Percentiles rank a stretch among this genome's conserved stretches.
phyloP scores from a whole-genome alignment of 1,284 basidiomycete genomes.

The Mycena citricolor region DNA sequence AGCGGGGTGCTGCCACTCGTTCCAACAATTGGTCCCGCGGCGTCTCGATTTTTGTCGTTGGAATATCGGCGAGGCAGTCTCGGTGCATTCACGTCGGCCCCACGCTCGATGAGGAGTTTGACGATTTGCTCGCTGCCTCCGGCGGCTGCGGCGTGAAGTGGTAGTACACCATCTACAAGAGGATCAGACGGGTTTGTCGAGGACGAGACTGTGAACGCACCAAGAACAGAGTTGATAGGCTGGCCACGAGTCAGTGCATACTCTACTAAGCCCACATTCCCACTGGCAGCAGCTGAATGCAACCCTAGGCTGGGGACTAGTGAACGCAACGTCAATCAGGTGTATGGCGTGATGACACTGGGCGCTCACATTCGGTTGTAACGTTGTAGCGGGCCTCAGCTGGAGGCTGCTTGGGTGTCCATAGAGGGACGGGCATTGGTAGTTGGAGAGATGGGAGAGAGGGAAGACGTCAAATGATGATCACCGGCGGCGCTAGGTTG shows the following conservation, averaged over 20 bases:
- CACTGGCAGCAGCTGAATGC: conserved; percentile 85
- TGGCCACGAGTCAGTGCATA: conserved; percentile 91
- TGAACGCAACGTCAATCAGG: conserved; percentile 19
- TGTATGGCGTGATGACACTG: conserved; percentile 9
- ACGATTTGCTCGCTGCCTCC: conserved; percentile 86
- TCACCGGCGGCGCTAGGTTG: no score
- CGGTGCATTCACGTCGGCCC: conserved; percentile 92
- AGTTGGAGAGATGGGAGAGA: conserved; percentile 9
- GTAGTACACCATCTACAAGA: conserved; percentile 71
- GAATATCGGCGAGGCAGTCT: conserved; percentile 81
- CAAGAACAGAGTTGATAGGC: conserved; percentile 89
- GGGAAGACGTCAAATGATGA: no score
- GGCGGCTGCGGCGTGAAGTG: conserved; percentile 87
- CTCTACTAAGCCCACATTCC: conserved; percentile 84
- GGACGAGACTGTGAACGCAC: conserved; percentile 7
- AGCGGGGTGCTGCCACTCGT: conserved; percentile 82
- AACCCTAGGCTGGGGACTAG: conserved; percentile 84
- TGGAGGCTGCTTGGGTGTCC: conserved; percentile 42
- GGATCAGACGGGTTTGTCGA: no score
- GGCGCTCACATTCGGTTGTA: conserved; percentile 67
- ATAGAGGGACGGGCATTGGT: conserved; percentile 39
- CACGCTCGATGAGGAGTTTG: conserved; percentile 81
- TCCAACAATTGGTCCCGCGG: conserved; percentile 70
- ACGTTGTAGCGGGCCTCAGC: conserved; percentile 78
- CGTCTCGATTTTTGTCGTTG: conserved; percentile 65